Evolutionary conservation across 2,329 filamentous ascomycete genomes (phyloP), one percentile per base, ranked within the genome.

Genomic region (Botryotinia narcissicola): DNA sequence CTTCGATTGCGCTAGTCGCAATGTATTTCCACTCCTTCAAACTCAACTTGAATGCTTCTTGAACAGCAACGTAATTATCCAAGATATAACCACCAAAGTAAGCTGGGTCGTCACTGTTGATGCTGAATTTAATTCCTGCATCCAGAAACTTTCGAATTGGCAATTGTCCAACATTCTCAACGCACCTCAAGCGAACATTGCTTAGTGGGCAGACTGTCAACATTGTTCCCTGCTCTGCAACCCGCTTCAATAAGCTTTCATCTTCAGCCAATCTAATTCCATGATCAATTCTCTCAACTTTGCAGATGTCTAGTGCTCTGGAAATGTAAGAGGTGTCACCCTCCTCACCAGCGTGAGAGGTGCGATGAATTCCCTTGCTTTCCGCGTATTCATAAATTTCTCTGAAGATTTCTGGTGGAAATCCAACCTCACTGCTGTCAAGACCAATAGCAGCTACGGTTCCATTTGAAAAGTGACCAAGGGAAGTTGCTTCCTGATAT

Each of bases 311-410:
- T 59, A 94, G 83, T 2, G 92, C 90, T 40, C 85, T 84, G 37
- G 83, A 82, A 77, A 95, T 90, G 81, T 92, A 93, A 8, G 84
- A 85, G 5, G 90, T 83, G 25, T 91, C 90, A 0, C 91, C 92
- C 80, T 95, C 92, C 81, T 95, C 92, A 70, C 92, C 92, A 4
- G 90, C 92, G 80, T 95, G 92, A 4, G 92, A 89, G 0, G 92
- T 95, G n/a, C 89, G 84, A 42, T 85, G 83, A 69, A 92, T 85
- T 0, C 88, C 88, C 42, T 83, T 83, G 40, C 81, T 81, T 70
- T 83, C 81, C 0, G 88, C 90, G 32, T 85, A 84, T 1, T 80
- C 82, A 79, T 91, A 95, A 54, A 92, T 83, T 54, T 88, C 85
- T 69, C 84, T 83, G 83, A 92, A 95, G 77, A 88, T 82, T 75